These are phyloP conservation scores for Fonsecaea pedrosoi DNA, from an alignment of 2,329 filamentous ascomycete species.

Conservation along the genomic window DNA sequence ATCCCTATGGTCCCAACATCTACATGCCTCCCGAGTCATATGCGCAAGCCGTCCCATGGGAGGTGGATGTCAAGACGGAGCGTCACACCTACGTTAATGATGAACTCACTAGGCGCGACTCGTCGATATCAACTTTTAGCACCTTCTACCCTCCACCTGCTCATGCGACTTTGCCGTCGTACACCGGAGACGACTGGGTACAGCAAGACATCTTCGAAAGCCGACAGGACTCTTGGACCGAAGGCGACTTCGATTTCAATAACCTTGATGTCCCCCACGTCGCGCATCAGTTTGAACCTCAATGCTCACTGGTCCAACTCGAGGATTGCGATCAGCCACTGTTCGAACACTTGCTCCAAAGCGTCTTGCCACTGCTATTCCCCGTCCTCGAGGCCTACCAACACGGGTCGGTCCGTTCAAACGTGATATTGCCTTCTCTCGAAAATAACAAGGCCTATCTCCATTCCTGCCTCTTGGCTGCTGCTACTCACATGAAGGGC, in stretches of 20 bases:
- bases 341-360: conserved; percentile 87
- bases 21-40: conserved; percentile 65
- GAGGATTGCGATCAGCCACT: conserved; percentile 86
- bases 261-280: conserved; percentile 82
- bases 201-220: conserved; percentile 59
- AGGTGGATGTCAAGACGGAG: conserved; percentile 95
- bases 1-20: conserved; percentile 51
- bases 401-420: conserved; percentile 78
- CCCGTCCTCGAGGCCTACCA: conserved; percentile 91
- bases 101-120: conserved; percentile 82
- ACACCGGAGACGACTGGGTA: conserved; percentile 71
- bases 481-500: conserved; percentile 89
- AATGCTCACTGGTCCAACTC: conserved; percentile 69
- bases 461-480: conserved; percentile 92
- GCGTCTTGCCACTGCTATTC: conserved; percentile 86
- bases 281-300: conserved; percentile 59
- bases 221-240: conserved; percentile 68
- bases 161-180: conserved; percentile 69
- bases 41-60: conserved; percentile 71
- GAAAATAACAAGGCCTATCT: conserved; percentile 92
- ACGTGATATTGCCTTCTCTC: conserved; percentile 84
- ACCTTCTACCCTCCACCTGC: conserved; percentile 79
- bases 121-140: conserved; percentile 89
- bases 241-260: conserved; percentile 72
- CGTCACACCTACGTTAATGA: conserved; percentile 93